phyloP scores from a whole-genome alignment of 2,329 filamentous ascomycete species.

The Stachybotrys chartarum region DNA sequence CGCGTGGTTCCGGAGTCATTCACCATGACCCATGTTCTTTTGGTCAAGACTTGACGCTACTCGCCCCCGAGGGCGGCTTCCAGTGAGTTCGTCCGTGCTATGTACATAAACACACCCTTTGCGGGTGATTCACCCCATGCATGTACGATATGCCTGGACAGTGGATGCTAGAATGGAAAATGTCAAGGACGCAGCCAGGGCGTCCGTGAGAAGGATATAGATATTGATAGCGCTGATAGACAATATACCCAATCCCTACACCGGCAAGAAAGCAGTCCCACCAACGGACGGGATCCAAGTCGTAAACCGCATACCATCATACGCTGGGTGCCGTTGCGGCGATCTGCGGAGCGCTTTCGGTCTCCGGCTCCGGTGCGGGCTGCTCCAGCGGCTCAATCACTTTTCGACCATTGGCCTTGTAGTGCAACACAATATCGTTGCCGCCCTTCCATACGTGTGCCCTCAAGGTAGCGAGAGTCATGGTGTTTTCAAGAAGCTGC shows the following conservation, averaged over 20 bases:
- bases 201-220: conserved; percentile 3
- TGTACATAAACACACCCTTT: conserved; percentile 11
- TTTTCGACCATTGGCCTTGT: conserved; percentile 87
- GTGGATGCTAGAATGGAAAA: conserved; percentile 4
- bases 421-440: conserved; percentile 85
- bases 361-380: background rate
- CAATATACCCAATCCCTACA: background rate
- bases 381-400: conserved; percentile 34
- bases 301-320: background rate
- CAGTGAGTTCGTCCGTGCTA: conserved; percentile 7
- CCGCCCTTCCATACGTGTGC: conserved; percentile 91
- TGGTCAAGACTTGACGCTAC: background rate
- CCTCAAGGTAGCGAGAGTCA: conserved; percentile 89
- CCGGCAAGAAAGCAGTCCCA: too few species aligned
- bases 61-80: background rate
- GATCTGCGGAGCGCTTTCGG: background rate
- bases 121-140: conserved; percentile 8
- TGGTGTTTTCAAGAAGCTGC: conserved; percentile 65
- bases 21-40: background rate
- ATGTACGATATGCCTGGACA: conserved; percentile 16
- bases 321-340: conserved; percentile 5
- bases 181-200: conserved; percentile 6
- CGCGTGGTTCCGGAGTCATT: background rate
- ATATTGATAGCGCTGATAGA: background rate
- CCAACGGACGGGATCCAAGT: too few species aligned